Evolutionary conservation across 129 eudicot genomes (phyloP).

Genomic region (Chrysanthemum makinoi): DNA sequence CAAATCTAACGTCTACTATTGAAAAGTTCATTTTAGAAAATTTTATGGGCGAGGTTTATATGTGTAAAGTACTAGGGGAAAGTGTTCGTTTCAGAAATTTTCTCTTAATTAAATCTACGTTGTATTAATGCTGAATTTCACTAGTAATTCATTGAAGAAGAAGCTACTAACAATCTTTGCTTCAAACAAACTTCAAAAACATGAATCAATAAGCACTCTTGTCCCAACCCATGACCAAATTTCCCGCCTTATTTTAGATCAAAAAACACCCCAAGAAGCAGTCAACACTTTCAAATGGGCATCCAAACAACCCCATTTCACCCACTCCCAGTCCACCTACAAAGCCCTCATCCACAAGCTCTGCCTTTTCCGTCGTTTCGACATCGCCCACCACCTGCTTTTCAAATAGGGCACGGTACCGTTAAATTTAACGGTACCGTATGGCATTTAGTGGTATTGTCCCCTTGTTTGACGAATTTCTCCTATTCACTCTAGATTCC

Average conservation of each 20-base stretch:
- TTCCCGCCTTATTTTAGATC: constrained; percentile 71
- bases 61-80: too few species aligned
- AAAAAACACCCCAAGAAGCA: constrained; percentile 60
- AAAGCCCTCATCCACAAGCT: constrained; percentile 80
- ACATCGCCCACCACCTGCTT: constrained; percentile 54
- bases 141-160: constrained; percentile 32
- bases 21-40: too few species aligned
- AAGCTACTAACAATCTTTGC: constrained; percentile 38
- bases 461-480: too few species aligned
- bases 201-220: constrained; percentile 35
- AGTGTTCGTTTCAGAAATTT: too few species aligned
- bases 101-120: too few species aligned
- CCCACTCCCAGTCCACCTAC: constrained; percentile 70
- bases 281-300: constrained; percentile 92
- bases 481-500: too few species aligned
- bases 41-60: too few species aligned
- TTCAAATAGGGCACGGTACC: too few species aligned
- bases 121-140: too few species aligned
- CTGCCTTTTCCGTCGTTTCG: constrained; percentile 61
- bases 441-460: too few species aligned
- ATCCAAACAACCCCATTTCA: constrained; percentile 54
- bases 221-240: constrained; percentile 64
- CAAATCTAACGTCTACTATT: too few species aligned
- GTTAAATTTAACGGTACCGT: too few species aligned
- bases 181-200: constrained; percentile 5